Evolutionary conservation across 352 stramenopile species (phyloP).

Genomic region (Globisporangium camurandrum): DNA sequence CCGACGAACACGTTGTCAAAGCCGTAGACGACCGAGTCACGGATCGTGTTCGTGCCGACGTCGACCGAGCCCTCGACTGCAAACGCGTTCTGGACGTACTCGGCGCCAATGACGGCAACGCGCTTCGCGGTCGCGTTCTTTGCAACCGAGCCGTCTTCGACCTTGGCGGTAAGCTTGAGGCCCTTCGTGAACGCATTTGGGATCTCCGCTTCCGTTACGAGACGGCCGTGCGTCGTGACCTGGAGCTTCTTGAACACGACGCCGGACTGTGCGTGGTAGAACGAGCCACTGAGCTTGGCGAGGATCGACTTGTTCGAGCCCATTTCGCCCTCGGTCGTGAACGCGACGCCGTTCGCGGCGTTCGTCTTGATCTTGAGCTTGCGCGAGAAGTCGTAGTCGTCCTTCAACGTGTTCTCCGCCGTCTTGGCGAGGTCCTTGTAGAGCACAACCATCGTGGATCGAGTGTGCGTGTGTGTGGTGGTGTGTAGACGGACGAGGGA

Average conservation of each 20-base stretch:
- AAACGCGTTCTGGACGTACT: conserved; percentile 65
- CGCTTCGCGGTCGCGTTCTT: conserved; percentile 77
- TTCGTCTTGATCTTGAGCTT: conserved; percentile 91
- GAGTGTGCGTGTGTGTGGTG: neutral
- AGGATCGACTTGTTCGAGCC: conserved; percentile 83
- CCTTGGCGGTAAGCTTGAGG: conserved; percentile 79
- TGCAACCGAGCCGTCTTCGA: conserved; percentile 71
- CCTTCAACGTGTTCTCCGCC: conserved; percentile 74
- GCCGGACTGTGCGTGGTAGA: conserved; percentile 50
- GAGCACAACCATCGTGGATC: conserved; percentile 57
- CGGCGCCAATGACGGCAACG: conserved; percentile 63
- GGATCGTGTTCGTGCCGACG: conserved; percentile 44
- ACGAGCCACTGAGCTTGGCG: conserved; percentile 70
- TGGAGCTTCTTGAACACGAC: conserved; percentile 86
- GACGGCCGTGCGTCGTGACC: conserved; percentile 71
- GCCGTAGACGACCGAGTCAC: conserved; percentile 62
- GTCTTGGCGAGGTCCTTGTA: conserved; percentile 87
- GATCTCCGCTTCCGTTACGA: conserved; percentile 72
- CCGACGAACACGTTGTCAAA: conserved; percentile 76
- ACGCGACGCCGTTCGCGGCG: conserved; percentile 74
- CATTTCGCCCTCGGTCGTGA: conserved; percentile 84
- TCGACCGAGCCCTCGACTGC: conserved; percentile 55
- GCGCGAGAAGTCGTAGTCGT: conserved; percentile 87
- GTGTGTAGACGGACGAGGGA: neutral
- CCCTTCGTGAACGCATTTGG: conserved; percentile 73